Evolutionary conservation across 208 protist species (phyloP).

Genomic region (Paratrypanosoma confusum): DNA sequence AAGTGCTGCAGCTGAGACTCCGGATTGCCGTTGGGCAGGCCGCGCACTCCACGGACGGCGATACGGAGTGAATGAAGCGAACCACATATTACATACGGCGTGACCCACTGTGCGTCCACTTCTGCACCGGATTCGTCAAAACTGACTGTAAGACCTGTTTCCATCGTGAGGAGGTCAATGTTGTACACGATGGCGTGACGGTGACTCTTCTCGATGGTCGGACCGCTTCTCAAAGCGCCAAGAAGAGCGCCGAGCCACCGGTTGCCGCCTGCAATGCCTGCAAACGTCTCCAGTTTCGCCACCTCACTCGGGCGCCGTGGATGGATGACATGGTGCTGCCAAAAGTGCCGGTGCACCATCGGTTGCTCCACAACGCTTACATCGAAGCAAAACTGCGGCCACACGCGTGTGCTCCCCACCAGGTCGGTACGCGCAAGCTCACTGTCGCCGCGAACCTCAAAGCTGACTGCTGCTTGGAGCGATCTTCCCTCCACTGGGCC

Average conservation of each 20-base stretch:
- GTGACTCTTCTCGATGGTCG: constrained; percentile 22
- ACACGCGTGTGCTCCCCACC: constrained; percentile 9
- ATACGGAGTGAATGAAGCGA: constrained; percentile 60
- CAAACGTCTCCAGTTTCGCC: neutral
- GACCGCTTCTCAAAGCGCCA: too few species aligned
- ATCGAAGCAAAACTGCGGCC: constrained; percentile 55
- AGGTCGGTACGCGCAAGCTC: constrained; percentile 1
- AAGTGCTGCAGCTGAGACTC: constrained; percentile 67
- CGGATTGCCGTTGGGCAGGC: constrained; percentile 34
- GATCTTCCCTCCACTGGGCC: constrained; percentile 16
- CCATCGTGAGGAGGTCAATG: constrained; percentile 33
- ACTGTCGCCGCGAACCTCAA: constrained; percentile 12
- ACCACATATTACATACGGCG: constrained; percentile 47
- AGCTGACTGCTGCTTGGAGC: constrained; percentile 54
- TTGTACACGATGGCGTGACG: constrained; percentile 40
- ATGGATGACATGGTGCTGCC: constrained; percentile 50
- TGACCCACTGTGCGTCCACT: too few species aligned
- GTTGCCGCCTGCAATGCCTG: too few species aligned
- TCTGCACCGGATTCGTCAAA: constrained; percentile 9
- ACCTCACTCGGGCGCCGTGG: constrained; percentile 2
- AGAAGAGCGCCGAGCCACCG: too few species aligned
- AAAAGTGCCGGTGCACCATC: constrained; percentile 17
- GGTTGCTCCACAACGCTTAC: constrained; percentile 11
- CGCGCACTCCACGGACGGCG: constrained; percentile 31
- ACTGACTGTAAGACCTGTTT: constrained; percentile 34